Evolutionary conservation across 78 protist species (phyloP), one percentile per base, ranked within the genome.

Genomic region (Capsaspora owczarzaki): DNA sequence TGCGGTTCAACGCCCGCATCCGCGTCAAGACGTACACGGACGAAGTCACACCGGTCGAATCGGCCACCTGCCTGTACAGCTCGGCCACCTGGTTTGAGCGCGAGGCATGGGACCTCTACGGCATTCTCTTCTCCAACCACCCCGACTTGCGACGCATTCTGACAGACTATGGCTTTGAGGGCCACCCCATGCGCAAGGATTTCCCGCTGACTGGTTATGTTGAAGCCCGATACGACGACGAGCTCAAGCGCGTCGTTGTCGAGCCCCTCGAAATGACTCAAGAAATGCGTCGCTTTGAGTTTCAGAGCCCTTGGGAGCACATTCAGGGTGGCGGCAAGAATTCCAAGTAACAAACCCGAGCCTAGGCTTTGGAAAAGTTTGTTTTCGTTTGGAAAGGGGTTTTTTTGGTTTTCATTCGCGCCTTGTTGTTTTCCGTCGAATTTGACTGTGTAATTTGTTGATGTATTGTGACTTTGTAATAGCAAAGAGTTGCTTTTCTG

Each of bases 111-210:
- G 93, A 90, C 81, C 79, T 90, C 91, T 90, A 74, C 74, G 93
- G 93, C n/a, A 42, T 90, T 43, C 76, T 61, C 78, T 90, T 90
- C 49, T 12, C 1, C 27, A 79, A 63, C 43, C 93, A 90, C 40
- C 93, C 93, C 3, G 91, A 90, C 68, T 79, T 90, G 33, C 82
- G 93, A 29, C 84, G 93, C 44, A 90, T 90, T 49, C 79, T 87
- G 37, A 90, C 93, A 5, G 93, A 90, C 79, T 90, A 90, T 74
- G 93, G 93, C 38, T 86, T 87, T 66, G 81, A 84, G 69, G 91
- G 90, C 56, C 88, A 90, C 71, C 93, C 93, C 20, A 61, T 90
- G 49, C 82, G 90, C 47, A 89, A 89, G 61, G 93, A 90, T 83
- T 90, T 87, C 46, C 93, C 93, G 46, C 79, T 88, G 46, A 27